phyloP scores from a whole-genome alignment of 352 stramenopile species.

The Phytophthora europaea region DNA sequence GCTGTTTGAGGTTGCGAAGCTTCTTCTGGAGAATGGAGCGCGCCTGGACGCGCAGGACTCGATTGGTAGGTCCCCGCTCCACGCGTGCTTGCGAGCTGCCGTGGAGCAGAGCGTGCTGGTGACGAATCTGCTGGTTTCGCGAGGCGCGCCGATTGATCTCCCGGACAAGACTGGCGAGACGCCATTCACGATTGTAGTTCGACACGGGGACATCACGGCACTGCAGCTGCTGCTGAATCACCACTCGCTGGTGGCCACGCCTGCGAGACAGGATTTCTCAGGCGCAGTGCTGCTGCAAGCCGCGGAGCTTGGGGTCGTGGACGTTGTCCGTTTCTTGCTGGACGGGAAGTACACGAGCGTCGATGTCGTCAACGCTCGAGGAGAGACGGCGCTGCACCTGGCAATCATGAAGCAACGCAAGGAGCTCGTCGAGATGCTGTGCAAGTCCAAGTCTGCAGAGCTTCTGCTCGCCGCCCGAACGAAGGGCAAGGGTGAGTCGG shows the following conservation, averaged over 20 bases:
- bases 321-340: constrained; percentile 38
- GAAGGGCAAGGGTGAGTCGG: constrained; percentile 34
- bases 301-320: constrained; percentile 35
- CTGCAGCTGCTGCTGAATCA: constrained; percentile 47
- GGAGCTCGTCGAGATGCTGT: constrained; percentile 33
- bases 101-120: constrained; percentile 37
- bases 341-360: constrained; percentile 37
- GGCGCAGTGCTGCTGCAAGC: constrained; percentile 35
- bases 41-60: constrained; percentile 38
- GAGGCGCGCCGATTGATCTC: constrained; percentile 35
- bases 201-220: constrained; percentile 27
- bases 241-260: constrained; percentile 33
- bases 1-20: constrained; percentile 35
- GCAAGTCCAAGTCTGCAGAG: constrained; percentile 14
- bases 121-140: constrained; percentile 43
- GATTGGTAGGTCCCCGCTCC: constrained; percentile 30
- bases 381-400: constrained; percentile 45
- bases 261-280: constrained; percentile 33
- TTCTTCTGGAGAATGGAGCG: constrained; percentile 42
- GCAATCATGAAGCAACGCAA: constrained; percentile 40
- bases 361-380: constrained; percentile 40
- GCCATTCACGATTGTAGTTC: constrained; percentile 36
- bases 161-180: constrained; percentile 33
- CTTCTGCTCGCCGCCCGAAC: constrained; percentile 33
- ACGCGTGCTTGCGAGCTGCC: constrained; percentile 31